Evolutionary conservation across 2,329 filamentous ascomycete species (phyloP), one percentile per base, ranked within the genome.

Genomic region (Aspergillus phoenicis): DNA sequence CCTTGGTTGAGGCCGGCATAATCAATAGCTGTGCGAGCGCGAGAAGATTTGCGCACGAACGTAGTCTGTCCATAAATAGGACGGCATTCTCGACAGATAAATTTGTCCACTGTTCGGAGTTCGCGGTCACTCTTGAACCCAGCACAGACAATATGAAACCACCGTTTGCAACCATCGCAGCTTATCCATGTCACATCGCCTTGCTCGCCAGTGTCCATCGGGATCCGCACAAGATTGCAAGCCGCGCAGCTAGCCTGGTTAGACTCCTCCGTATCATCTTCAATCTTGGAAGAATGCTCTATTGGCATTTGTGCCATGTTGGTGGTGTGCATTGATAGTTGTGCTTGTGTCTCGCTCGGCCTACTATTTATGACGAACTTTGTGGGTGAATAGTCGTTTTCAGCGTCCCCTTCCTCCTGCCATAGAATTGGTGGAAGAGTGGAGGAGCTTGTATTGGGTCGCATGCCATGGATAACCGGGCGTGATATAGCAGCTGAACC

Each of bases 1-100:
- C 87, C 87, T 72, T 88, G 84, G 66, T 89, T 87, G 43, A 90
- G 78, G 52, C 87, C 86, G 53, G 87, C 87, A 73, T 90, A 90
- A 70, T 90, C 87, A 61, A 89, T 88, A 15, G 85, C 83, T 36
- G 85, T 86, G 67, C 88, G 85, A 33, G 86, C 85, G 57, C 87
- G 82, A 51, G 84, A 82, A 22, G 87, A 89, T 70, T 89, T 89
- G 62, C 87, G 85, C 49, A 89, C 85, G 73, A 84, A 88, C 1
- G 87, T 90, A 24, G 87, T 89, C 66, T 83, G 82, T 20, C 87
- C 87, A 73, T 86, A 82, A 11, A 80, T 75, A 22, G 84, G 82
- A 63, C 85, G 84, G 71, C 87, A 90, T 57, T 76, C 73, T 55
- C 77, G 77, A 72, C 87, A 90, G 69, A 88, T 87, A 70, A 85